Evolutionary conservation across 2,329 filamentous ascomycete species (phyloP).

Genomic region (Onygena corvina): DNA sequence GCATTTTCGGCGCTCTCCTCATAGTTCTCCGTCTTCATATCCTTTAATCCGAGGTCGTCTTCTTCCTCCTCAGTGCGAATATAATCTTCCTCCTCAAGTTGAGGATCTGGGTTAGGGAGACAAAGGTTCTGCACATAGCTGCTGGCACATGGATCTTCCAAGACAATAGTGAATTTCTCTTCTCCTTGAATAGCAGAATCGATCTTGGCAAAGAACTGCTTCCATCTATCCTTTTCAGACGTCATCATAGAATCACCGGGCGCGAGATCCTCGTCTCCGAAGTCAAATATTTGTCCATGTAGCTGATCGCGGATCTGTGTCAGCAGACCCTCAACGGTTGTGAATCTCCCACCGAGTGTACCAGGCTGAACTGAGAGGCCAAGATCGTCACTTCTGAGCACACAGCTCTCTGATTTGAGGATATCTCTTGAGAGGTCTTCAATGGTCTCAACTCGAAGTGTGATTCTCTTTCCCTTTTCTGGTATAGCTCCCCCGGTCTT

Average conservation of each 20-base stretch:
- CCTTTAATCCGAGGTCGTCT: constrained; percentile 76
- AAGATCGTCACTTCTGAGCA: constrained; percentile 74
- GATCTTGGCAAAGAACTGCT: constrained; percentile 64
- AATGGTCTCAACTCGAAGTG: constrained; percentile 53
- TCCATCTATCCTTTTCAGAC: constrained; percentile 61
- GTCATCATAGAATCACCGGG: constrained; percentile 68
- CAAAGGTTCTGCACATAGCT: constrained; percentile 86
- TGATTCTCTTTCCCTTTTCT: constrained; percentile 71
- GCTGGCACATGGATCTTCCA: constrained; percentile 79
- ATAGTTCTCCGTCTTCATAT: constrained; percentile 90
- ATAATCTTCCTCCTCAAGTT: constrained; percentile 73
- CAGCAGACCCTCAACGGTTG: constrained; percentile 85
- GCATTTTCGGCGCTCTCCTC: constrained; percentile 40
- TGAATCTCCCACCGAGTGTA: constrained; percentile 90
- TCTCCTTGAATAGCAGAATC: constrained; percentile 68
- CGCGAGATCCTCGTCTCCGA: constrained; percentile 42
- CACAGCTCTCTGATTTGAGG: constrained; percentile 89
- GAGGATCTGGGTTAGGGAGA: constrained; percentile 67
- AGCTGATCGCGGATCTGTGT: constrained; percentile 88
- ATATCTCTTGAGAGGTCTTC: constrained; percentile 83
- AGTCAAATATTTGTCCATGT: constrained; percentile 73
- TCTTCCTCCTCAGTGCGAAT: constrained; percentile 81
- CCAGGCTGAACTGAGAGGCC: constrained; percentile 80
- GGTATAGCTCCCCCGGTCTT: constrained; percentile 94
- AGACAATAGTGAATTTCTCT: constrained; percentile 65